Base-by-base conservation (phyloP, 2,329 filamentous ascomycete species). In the Phyllosticta citribraziliensis region DNA sequence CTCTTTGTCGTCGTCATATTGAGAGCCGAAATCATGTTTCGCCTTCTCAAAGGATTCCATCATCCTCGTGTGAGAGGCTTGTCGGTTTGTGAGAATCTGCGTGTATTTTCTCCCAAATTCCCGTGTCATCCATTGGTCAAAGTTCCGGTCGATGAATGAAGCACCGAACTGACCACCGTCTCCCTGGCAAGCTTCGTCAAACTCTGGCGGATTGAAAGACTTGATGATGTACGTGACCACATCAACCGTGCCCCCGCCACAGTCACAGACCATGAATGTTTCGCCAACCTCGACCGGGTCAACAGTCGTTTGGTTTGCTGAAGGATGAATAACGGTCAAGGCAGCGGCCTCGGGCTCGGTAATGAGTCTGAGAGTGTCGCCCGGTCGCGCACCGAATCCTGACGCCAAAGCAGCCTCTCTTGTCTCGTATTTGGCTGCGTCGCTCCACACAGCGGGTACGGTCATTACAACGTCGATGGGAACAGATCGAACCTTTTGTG, bases 401-500 rank as follows among this genome's bases (percentile, higher is more conserved):
- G 89, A 89, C 62, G 85, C 79, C 75, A 91, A 86, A 10, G 89
- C 89, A 5, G 89, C 89, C 69, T 88, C 83, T 56, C 91, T 74
- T 2, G 89, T 93, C 6, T 88, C 88, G 71, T 91, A 89, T 76
- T 93, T 93, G n/a, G 89, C 89, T 0, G 87, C 84, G 70, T 94
- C 89, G 24, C 85, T 89, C 89, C 89, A 94, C 8, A 93, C 88
- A 9, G 89, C 89, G 8, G 89, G 89, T 57, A 88, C 89, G 0
- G 89, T 93, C 61, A 94, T 78, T 55, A 93, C 88, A 67, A 89
- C 92, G 64, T 92, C 85, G 51, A 91, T 85, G 67, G 85, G 85
- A 5, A 88, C 8, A 83, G 84, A 35, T 11, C 33, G 25, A 27
- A 27, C 25, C 25, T n/a, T n/a, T 8, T 27, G 25, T 27, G 25